Evolutionary conservation across 495 filamentous ascomycete species (phyloP), one percentile per base, ranked within the genome.

Genomic region (Aspergillus steynii): DNA sequence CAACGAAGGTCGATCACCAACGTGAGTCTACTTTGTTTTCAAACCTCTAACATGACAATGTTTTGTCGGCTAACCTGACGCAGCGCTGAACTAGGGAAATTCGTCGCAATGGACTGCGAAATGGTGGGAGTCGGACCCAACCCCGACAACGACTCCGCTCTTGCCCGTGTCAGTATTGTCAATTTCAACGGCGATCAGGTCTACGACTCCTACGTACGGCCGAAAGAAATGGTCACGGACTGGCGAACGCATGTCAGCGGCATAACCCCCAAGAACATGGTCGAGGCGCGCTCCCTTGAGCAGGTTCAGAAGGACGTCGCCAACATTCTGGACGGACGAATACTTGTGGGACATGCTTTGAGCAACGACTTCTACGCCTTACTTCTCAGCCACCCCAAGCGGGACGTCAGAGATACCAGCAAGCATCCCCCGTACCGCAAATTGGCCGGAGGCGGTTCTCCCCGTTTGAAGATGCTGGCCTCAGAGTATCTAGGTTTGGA

Each of bases 31-130:
- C 34, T 42, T 49, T 34, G 9, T 32, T 14, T 26, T 34, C 3
- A 14, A 29, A n/a, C 51, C 29, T 25, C 27, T 3, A 34, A 20
- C 4, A 9, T 48, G 46, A 26, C 14, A 52, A 26, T 46, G 29
- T 4, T 25, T 45, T 37, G 8, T 27, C 60, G 29, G 70, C 67
- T 53, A 70, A 53, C 27, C 9, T 29, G 2, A 20, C 29, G n/a
- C 58, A 81, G 79, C 32, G 72, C 68, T 15, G 84, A 89, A 50
- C 69, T 89, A 50, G 93, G 93, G 55, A 95, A 92, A 82, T 98
- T 95, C 68, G 72, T 99, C 50, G 89, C 91, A 37, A 83, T 99
- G 50, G 96, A 99, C 78, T 98, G 95, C 74, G 95, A 99, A 77
- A 99, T 99, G 95, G 94, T 99, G 20, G 95, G 95, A 46, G 85